Evolutionary conservation across 441 rosid species (phyloP).

Genomic region (Pelargonium citronellum): DNA sequence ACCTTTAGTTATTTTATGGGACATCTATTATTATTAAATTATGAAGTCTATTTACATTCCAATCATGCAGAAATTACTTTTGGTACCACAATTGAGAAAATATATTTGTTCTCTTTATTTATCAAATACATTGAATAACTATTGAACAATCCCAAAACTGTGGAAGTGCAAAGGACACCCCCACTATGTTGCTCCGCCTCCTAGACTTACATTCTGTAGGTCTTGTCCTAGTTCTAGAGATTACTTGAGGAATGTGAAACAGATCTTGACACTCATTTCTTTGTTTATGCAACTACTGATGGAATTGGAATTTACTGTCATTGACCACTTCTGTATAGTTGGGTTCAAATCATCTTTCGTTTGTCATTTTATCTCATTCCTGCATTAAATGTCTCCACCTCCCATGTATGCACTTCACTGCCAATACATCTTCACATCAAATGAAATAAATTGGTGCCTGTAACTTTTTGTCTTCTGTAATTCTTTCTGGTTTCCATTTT

Average conservation of each 20-base stretch:
- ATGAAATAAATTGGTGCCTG: neutral
- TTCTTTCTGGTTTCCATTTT: neutral
- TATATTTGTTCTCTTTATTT: neutral
- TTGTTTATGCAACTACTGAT: neutral
- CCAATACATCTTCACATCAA: too few species aligned
- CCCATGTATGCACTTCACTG: constrained; percentile 1
- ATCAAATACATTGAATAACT: neutral
- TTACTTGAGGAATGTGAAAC: neutral
- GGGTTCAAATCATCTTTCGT: neutral
- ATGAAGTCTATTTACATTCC: neutral
- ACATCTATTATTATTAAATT: neutral
- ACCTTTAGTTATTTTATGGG: neutral
- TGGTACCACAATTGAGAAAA: neutral
- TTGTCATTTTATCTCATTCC: constrained; percentile 2
- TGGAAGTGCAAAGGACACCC: neutral
- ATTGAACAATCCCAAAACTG: neutral
- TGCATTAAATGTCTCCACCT: neutral
- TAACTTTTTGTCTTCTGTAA: constrained; percentile 11
- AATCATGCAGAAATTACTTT: neutral
- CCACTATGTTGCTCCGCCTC: too few species aligned
- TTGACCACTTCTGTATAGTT: neutral
- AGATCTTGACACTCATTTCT: neutral
- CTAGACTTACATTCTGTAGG: neutral
- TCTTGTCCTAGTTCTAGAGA: neutral
- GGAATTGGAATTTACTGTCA: neutral